Conservation (phyloP, 2,329 filamentous ascomycete species). For the Sporothrix brasiliensis region DNA sequence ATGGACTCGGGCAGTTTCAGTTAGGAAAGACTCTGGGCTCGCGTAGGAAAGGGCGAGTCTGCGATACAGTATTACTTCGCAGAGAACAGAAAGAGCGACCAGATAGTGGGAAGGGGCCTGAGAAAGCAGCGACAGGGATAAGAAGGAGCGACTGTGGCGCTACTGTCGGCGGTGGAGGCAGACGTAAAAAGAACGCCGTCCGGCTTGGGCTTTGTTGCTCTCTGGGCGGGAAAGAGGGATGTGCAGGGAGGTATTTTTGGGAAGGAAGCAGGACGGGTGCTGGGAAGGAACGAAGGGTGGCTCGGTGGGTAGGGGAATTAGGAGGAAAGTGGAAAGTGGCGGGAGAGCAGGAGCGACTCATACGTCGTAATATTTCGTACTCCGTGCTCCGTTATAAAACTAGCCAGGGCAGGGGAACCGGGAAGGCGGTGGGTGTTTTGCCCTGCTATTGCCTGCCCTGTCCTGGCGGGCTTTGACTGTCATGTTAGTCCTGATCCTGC, state of each 20-base stretch:
- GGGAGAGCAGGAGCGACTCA: slow-evolving; percentile 18
- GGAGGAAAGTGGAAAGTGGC: slow-evolving; percentile 7
- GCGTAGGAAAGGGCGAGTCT: slow-evolving; percentile 10
- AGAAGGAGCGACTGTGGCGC: slow-evolving; percentile 26
- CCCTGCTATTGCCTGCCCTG: slow-evolving; percentile 12
- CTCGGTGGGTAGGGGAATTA: slow-evolving; percentile 19
- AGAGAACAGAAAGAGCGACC: neutral
- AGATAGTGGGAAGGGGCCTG: slow-evolving; percentile 13
- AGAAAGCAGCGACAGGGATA: slow-evolving; percentile 6
- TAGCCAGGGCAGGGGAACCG: neutral
- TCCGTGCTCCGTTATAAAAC: too few relatives aligned
- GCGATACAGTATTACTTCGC: neutral
- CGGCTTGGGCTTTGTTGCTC: neutral
- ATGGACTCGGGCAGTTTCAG: neutral
- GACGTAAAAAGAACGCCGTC: slow-evolving; percentile 3
- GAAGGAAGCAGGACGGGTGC: neutral
- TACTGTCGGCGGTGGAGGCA: slow-evolving; percentile 17
- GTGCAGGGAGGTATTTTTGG: slow-evolving; percentile 11
- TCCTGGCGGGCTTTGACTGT: neutral
- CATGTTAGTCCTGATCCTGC: neutral
- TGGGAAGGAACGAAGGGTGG: slow-evolving; percentile 12
- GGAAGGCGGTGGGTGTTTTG: neutral
- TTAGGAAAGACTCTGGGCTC: neutral
- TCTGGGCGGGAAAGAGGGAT: slow-evolving; percentile 1
- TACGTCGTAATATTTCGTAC: neutral